A percentile compares a stretch with the other conserved stretches of the same genome.
Evolutionary conservation across 192 early-diverging fungal species (phyloP).

Genomic region (Coemansia sp.): DNA sequence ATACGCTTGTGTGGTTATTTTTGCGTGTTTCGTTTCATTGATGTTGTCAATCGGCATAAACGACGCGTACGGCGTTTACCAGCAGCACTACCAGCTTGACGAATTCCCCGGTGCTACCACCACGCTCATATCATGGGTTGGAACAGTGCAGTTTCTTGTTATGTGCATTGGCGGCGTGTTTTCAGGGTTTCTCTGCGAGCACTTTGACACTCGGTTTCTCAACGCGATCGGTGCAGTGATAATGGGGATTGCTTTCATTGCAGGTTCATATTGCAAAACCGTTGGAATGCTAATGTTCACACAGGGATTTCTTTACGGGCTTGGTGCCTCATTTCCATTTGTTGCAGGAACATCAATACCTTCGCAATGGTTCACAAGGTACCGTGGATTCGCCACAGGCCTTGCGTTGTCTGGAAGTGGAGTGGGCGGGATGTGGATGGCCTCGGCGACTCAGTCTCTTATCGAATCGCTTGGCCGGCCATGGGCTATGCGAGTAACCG

Average conservation of each 20-base stretch:
- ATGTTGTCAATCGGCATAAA: conserved; percentile 58
- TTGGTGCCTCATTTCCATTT: conserved; percentile 57
- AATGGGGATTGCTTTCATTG: conserved; percentile 49
- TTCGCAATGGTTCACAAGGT: conserved; percentile 56
- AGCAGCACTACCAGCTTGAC: conserved; percentile 53
- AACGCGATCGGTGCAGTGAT: conserved; percentile 43
- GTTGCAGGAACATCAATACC: conserved; percentile 53
- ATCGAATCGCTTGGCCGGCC: conserved; percentile 48
- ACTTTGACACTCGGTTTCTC: conserved; percentile 52
- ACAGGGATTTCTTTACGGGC: conserved; percentile 55
- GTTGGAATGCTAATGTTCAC: conserved; percentile 52
- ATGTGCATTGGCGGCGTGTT: conserved; percentile 45
- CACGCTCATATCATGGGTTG: conserved; percentile 54
- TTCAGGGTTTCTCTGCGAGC: conserved; percentile 55
- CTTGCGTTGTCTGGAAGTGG: conserved; percentile 59
- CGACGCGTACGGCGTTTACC: conserved; percentile 56
- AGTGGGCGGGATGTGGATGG: conserved; percentile 59
- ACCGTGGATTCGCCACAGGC: conserved; percentile 58
- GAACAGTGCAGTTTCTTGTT: conserved; percentile 48
- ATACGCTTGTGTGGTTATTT: conserved; percentile 52
- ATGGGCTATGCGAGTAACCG: conserved; percentile 62
- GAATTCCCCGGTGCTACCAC: conserved; percentile 48
- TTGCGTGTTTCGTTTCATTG: conserved; percentile 48
- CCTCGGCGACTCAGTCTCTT: conserved; percentile 52
- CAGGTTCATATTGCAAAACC: conserved; percentile 44